Evolutionary conservation across 1,284 basidiomycete genomes (phyloP).

Genomic region (Rhodotorula sp.): DNA sequence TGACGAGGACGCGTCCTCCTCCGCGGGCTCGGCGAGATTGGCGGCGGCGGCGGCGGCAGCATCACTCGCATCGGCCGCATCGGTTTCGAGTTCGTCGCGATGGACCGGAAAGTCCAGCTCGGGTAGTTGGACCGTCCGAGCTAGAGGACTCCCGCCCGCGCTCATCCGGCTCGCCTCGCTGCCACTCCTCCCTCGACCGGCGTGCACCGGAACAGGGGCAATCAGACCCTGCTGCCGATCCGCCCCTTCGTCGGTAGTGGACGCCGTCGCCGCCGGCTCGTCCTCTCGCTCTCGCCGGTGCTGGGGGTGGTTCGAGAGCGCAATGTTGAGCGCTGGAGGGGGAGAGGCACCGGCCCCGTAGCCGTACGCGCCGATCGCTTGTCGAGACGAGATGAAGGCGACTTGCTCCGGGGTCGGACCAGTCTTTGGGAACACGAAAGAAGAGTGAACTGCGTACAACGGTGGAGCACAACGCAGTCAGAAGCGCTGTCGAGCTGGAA

Average conservation of each 20-base stretch:
- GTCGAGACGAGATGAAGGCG: slow-evolving; percentile 33
- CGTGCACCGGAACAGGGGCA: not conserved
- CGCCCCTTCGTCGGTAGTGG: too few species aligned
- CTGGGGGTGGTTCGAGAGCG: too few species aligned
- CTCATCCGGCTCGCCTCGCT: slow-evolving; percentile 10
- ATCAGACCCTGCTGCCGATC: too few species aligned
- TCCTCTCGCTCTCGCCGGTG: too few species aligned
- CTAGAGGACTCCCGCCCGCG: slow-evolving; percentile 1
- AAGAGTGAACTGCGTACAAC: slow-evolving; percentile 24
- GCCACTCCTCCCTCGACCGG: slow-evolving; percentile 1
- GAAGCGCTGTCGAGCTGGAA: too few species aligned
- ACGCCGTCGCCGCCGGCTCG: too few species aligned
- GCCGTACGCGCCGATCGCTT: slow-evolving; percentile 37
- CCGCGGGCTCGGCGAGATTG: too few species aligned
- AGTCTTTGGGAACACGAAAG: slow-evolving; percentile 29
- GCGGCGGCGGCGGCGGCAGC: not conserved
- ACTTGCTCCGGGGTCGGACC: slow-evolving; percentile 33
- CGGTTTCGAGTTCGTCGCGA: not conserved
- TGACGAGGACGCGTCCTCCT: too few species aligned
- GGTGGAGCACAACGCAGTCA: not conserved
- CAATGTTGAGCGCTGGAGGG: not conserved
- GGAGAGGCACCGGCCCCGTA: slow-evolving; percentile 14
- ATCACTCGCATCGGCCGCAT: too few species aligned
- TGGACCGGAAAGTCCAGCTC: not conserved
- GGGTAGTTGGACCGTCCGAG: not conserved